Evolutionary conservation across 768 basidiomycete species (phyloP).

Genomic region (Podaxis sp.): DNA sequence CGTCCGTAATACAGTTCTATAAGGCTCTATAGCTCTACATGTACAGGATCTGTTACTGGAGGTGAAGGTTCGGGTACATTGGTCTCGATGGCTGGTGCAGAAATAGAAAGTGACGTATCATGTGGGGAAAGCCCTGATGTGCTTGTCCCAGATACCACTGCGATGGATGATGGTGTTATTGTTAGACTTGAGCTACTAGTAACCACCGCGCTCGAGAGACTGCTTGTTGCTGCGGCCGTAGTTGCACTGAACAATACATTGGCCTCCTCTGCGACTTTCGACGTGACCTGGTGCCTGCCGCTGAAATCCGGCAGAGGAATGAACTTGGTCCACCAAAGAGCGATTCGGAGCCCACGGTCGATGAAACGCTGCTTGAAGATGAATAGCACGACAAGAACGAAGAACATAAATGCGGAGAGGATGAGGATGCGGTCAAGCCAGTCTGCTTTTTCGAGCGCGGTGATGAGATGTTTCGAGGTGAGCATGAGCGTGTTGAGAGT

Average conservation of each 20-base stretch:
- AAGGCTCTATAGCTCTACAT: slow-evolving; percentile 5
- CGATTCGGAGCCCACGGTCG: slow-evolving; percentile 73
- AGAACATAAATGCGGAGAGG: slow-evolving; percentile 75
- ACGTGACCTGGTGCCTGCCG: slow-evolving; percentile 28
- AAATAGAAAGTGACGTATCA: not conserved
- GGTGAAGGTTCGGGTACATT: not conserved
- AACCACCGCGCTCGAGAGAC: not conserved
- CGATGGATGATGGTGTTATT: not conserved
- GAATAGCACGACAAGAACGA: slow-evolving; percentile 79
- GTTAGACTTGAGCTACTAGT: not conserved
- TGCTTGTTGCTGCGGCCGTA: not conserved
- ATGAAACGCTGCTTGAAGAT: slow-evolving; percentile 87
- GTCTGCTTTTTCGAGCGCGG: slow-evolving; percentile 86
- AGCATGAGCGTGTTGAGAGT: slow-evolving; percentile 65
- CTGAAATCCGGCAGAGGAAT: slow-evolving; percentile 46
- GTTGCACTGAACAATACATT: not conserved
- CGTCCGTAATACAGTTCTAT: not conserved
- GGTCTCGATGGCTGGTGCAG: not conserved
- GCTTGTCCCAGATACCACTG: not conserved
- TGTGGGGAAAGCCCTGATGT: not conserved
- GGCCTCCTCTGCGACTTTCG: slow-evolving; percentile 35
- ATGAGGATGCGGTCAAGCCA: slow-evolving; percentile 90
- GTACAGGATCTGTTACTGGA: not conserved
- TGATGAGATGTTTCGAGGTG: slow-evolving; percentile 83
- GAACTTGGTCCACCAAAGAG: slow-evolving; percentile 87